Base-by-base conservation (phyloP, 73 alveolate genomes). In the Blepharisma stoltei region DNA sequence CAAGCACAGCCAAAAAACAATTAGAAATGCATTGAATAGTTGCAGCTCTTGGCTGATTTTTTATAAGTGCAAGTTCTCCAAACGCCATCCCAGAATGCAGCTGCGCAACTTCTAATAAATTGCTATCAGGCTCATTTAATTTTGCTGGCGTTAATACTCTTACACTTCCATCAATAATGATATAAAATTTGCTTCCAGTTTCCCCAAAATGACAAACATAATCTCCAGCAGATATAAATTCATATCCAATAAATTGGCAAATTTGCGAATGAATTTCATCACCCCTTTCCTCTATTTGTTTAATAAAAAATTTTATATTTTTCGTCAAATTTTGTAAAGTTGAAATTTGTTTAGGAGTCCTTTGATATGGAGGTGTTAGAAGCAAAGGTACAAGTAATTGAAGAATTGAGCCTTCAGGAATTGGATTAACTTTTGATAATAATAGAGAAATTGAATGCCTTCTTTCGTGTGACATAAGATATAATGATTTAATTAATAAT, bases 51-150 rank as follows among this genome's bases (percentile, higher is more conserved):
- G 90, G 90, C 45, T 77, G 67, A 38, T 77, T 66, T 41, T 71
- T 77, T 54, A 83, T 83, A 41, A 83, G 50, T 4, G 90, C 90
- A n/a, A 83, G 69, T 43, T 83, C 90, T 76, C 90, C 90, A 52
- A 83, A 83, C 21, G 67, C 41, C 41, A 32, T 32, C 0, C 41
- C 41, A 32, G 41, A 32, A 32, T 32, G 41, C 41, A 32, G 41
- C 41, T 32, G 41, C 3, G 41, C 41, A 32, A 32, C 41, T 32
- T 32, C 41, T 32, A 32, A 32, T 32, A 32, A 32, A 32, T 32
- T 0, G 3, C 41, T 32, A 32, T 32, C 41, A 32, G 41, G 41
- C 3, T 32, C 41, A 32, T 32, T 32, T 32, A 32, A 32, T 32
- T 32, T 32, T 32, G 41, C 41, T 32, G 41, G 41, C 41, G 41